These are phyloP conservation scores for Thymus mandschuricus DNA, from an alignment of 257 asterid genomes.

Conservation along the genomic window DNA sequence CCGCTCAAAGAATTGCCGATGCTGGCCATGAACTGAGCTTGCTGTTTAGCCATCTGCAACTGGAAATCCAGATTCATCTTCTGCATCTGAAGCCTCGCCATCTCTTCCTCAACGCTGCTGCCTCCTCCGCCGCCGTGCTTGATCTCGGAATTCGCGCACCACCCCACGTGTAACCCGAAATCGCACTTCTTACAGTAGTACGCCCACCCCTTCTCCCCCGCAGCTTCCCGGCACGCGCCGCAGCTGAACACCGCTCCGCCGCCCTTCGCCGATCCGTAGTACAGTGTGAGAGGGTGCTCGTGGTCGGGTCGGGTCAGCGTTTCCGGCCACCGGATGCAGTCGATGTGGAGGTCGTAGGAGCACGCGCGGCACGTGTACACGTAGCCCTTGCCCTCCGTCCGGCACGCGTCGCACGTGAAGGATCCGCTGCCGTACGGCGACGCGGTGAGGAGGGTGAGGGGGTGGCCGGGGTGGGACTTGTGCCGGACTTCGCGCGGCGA, in stretches of 20 bases:
- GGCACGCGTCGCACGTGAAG: conserved; percentile 72
- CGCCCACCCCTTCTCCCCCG: conserved; percentile 62
- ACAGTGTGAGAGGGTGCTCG: conserved; percentile 44
- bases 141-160: conserved; percentile 56
- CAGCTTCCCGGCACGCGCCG: conserved; percentile 61
- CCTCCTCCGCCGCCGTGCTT: conserved; percentile 18
- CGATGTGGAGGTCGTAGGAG: conserved; percentile 56
- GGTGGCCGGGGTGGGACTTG: conserved; percentile 61
- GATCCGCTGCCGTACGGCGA: conserved; percentile 53
- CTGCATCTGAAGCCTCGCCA: conserved; percentile 16
- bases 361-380: conserved; percentile 57
- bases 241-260: conserved; percentile 46
- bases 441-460: conserved; percentile 48
- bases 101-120: conserved; percentile 26
- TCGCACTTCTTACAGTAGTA: conserved; percentile 70
- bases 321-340: conserved; percentile 50
- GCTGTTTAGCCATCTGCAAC: conserved; percentile 7
- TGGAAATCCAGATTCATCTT: conserved; percentile 7
- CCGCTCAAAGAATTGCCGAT: neutral
- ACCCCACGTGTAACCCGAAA: conserved; percentile 68
- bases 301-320: conserved; percentile 51
- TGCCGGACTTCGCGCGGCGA: conserved; percentile 52
- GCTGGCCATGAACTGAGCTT: neutral
- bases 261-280: conserved; percentile 27
- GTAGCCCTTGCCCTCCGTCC: conserved; percentile 55